Evolutionary conservation across 176 grass and related monocot species (phyloP).

Genomic region (Dendrocalamus sinicus): DNA sequence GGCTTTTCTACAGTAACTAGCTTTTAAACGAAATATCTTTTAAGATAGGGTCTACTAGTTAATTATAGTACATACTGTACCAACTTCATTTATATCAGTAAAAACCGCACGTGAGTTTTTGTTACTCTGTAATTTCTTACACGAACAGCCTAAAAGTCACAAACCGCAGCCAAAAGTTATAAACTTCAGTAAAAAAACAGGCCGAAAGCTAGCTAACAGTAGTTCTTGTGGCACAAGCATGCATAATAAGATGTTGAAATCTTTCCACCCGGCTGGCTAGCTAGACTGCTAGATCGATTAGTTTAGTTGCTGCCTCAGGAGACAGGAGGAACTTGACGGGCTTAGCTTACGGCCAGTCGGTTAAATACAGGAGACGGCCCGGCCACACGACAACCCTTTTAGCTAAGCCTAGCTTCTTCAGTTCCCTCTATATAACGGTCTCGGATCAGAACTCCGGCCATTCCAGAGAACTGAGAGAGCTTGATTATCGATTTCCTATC

Average conservation of each 20-base stretch:
- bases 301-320: neutral
- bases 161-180: too few species aligned
- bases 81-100: too few species aligned
- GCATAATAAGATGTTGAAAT: conserved; percentile 28
- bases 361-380: neutral
- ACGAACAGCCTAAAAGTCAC: too few species aligned
- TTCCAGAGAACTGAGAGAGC: neutral
- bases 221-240: neutral
- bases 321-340: conserved; percentile 4
- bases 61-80: too few species aligned
- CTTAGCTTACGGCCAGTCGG: neutral
- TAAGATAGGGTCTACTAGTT: too few species aligned
- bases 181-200: too few species aligned
- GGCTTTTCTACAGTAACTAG: too few species aligned
- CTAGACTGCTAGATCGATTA: neutral
- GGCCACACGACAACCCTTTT: neutral
- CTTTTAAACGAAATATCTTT: too few species aligned
- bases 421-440: conserved; percentile 3
- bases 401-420: neutral
- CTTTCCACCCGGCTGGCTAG: neutral
- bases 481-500: neutral
- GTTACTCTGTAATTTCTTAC: too few species aligned
- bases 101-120: too few species aligned
- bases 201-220: too few species aligned
- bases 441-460: neutral